phyloP scores from a whole-genome alignment of 768 basidiomycete species.

The Panaeolus cyanescens region DNA sequence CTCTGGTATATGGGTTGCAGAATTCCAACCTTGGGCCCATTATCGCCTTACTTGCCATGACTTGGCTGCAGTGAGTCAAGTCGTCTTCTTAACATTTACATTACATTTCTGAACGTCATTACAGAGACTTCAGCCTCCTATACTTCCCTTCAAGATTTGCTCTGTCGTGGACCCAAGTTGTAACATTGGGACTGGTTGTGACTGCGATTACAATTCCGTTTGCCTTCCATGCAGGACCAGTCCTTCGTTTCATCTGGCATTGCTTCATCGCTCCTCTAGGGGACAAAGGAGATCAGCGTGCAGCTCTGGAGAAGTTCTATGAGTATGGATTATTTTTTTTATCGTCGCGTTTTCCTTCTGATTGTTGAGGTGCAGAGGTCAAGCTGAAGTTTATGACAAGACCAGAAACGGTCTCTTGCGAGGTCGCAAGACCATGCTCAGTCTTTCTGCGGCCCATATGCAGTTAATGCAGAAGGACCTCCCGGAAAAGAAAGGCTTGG shows the following conservation, averaged over 20 bases:
- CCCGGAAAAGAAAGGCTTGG: conserved; percentile 46
- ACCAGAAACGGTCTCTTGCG: conserved; percentile 63
- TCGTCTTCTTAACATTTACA: neutral
- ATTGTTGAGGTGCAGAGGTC: conserved; percentile 35
- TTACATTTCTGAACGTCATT: too few species aligned
- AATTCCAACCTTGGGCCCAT: neutral
- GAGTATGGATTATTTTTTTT: neutral
- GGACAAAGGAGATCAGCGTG: neutral
- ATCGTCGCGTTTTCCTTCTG: neutral
- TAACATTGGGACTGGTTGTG: neutral
- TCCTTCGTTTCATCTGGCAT: neutral
- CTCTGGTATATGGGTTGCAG: neutral
- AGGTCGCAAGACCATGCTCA: conserved; percentile 73
- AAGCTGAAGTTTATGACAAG: conserved; percentile 72
- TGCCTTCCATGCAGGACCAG: neutral
- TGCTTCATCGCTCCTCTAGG: neutral
- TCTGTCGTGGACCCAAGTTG: neutral
- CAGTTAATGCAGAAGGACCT: conserved; percentile 39
- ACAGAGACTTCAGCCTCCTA: neutral
- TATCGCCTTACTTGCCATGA: neutral
- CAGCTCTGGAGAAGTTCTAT: neutral
- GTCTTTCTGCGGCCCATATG: conserved; percentile 65
- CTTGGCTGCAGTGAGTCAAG: neutral
- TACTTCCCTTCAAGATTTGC: neutral
- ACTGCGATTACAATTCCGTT: neutral